Conservation (phyloP, 2,329 filamentous ascomycete genomes). For the Graphilbum fragrans region DNA sequence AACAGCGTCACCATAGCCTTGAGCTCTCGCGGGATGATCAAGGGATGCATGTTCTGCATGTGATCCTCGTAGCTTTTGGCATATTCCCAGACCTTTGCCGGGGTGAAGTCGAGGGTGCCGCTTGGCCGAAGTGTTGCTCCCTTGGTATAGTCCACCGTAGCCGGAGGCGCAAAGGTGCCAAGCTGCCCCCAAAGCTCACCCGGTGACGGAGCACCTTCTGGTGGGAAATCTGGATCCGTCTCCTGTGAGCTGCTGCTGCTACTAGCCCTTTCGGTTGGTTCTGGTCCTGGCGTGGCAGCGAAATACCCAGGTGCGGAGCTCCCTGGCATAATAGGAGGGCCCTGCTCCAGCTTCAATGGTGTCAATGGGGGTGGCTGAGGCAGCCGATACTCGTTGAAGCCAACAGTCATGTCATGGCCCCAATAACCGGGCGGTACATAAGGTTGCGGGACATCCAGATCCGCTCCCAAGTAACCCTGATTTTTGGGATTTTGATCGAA, state of each 20-base stretch:
- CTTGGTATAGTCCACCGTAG: slow-evolving; percentile 19
- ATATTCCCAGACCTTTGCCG: slow-evolving; percentile 36
- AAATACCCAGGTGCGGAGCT: too few relatives aligned
- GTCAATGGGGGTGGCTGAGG: too few relatives aligned
- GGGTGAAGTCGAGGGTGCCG: slow-evolving; percentile 42
- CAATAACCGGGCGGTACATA: too few relatives aligned
- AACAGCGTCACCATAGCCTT: slow-evolving; percentile 41
- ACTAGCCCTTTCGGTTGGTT: not conserved
- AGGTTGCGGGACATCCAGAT: too few relatives aligned
- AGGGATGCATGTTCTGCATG: slow-evolving; percentile 54
- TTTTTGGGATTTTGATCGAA: slow-evolving; percentile 28
- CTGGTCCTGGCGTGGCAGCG: too few relatives aligned
- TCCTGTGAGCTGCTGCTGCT: slow-evolving; percentile 23
- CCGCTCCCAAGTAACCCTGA: slow-evolving; percentile 23
- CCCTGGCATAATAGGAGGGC: too few relatives aligned
- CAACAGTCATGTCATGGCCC: too few relatives aligned
- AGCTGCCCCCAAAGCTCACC: slow-evolving; percentile 48
- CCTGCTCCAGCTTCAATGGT: slow-evolving; percentile 32
- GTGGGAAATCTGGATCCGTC: slow-evolving; percentile 30
- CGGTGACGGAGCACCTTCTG: slow-evolving; percentile 38
- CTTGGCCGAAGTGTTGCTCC: slow-evolving; percentile 23
- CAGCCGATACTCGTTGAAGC: too few relatives aligned
- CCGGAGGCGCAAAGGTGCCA: slow-evolving; percentile 34
- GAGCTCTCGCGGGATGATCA: slow-evolving; percentile 42
- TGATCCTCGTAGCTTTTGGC: slow-evolving; percentile 46